Evolutionary conservation across 2,329 filamentous ascomycete genomes (phyloP), one percentile per base, ranked within the genome.

Genomic region (Fusarium sp.): DNA sequence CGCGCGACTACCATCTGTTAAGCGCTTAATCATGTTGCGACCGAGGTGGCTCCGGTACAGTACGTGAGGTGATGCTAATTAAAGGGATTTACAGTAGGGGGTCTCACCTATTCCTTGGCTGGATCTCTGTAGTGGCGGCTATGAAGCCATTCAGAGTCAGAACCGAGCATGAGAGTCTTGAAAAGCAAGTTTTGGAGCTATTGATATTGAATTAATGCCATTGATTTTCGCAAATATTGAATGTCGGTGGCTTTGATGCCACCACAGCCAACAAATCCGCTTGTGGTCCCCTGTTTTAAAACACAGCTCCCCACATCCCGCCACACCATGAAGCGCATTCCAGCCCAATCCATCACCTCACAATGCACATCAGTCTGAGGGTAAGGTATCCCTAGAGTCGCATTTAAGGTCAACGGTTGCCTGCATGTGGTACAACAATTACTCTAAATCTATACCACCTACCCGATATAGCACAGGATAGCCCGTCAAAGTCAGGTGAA

Each of bases 1-100:
- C 75, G 75, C 75, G 75, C 75, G 75, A 77, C 70, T 64, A 75
- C 41, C 20, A 39, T 24, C 24, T n/a, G 13, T 39, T 42, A 62
- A 70, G 70, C 70, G 70, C 70, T 68, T 56, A 45, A 30, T 17
- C 36, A 38, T 20, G 50, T 24, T 51, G 36, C 24, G 39, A 32
- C 58, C 28, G 47, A 55, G 35, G 20, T 66, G 39, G 58, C 12
- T 47, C 59, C 28, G 48, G 35, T 44, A 15, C 6, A 35, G 32
- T 35, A 36, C n/a, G 12, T 44, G 24, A 36, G 35, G 41, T 41
- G 44, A 36, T 28, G 59, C 55, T 54, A 60, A 67, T 53, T 60
- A 56, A 50, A 41, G 57, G 4, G 48, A 56, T 69, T 63, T 22
- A n/a, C 65, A 56, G 66, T 69, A 63, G 42, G 42, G 42, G 65